Base-by-base conservation (phyloP, 768 basidiomycete genomes). In the Trametes villosa region DNA sequence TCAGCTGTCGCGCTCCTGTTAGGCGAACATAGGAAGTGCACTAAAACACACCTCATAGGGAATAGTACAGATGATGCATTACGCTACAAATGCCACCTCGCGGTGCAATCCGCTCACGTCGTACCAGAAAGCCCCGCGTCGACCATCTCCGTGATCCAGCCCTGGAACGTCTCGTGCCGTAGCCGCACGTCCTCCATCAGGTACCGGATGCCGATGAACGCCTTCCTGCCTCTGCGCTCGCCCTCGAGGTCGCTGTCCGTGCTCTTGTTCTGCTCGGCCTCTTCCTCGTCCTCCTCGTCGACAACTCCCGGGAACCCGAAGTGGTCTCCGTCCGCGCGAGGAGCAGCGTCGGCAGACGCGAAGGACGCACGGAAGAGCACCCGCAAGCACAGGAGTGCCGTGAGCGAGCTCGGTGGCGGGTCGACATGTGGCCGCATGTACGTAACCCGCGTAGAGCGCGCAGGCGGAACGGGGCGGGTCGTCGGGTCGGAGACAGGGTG, bases 221-320 rank as follows among this genome's bases (percentile, higher is more conserved):
- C 91, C 66, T 80, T 85, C 64, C 86, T 78, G 15, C 92, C 93
- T 48, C 81, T 81, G 59, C 83, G 76, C 68, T 90, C 87, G 9
- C 90, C 90, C 70, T 93, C 90, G 53, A 71, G 76, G 60, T 88
- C 89, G 33, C 75, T 77, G 12, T 70, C 74, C 13, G 65, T 67
- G 1, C 48, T 60, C 17, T 54, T 67, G 49, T 56, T 61, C 26
- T 67, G 64, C 30, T 71, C 67, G 50, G 85, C 83, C 55, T 82
- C 81, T 18, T 88, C 91, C n/a, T 86, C 89, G n/a, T 83, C 81
- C 22, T 90, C 91, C 18, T 63, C 62, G 62, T 92, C 89, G 36
- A 92, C 77, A 22, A 92, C 54, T 0, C 89, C 93, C 6, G 95
- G 95, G 72, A 96, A 92, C 0, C 94, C 94, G 72, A 95, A 96